phyloP scores from a whole-genome alignment of 2,329 filamentous ascomycete genomes.

The Metarhizium guizhouense region DNA sequence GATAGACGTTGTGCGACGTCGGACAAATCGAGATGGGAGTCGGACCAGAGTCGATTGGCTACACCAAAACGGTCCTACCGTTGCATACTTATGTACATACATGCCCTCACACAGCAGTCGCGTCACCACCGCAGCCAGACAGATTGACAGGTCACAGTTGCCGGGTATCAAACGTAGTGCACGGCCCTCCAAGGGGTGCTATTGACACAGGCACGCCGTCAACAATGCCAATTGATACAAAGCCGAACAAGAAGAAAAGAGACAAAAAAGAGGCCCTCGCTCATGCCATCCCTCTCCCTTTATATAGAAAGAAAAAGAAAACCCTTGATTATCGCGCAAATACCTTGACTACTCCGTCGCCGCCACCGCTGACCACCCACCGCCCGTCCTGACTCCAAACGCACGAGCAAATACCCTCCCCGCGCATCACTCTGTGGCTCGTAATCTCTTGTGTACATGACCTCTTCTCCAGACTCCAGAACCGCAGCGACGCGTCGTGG shows the following conservation, averaged over 20 bases:
- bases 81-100: no score
- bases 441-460: constrained; percentile 94
- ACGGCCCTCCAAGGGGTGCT: constrained; percentile 10
- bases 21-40: no score
- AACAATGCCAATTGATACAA: constrained; percentile 7
- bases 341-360: constrained; percentile 93
- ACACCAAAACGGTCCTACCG: no score
- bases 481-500: constrained; percentile 88
- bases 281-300: background rate
- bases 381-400: constrained; percentile 94
- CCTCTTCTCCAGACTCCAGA: constrained; percentile 95
- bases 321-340: constrained; percentile 47
- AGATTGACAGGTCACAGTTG: constrained; percentile 5
- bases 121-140: no score
- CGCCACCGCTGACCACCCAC: constrained; percentile 89
- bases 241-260: background rate
- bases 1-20: no score
- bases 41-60: no score
- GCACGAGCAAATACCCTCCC: constrained; percentile 88
- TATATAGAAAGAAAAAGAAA: background rate
- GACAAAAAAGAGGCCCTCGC: background rate
- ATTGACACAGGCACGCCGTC: constrained; percentile 6
- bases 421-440: constrained; percentile 85
- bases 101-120: no score
- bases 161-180: constrained; percentile 25